Conservation (phyloP, 108 stramenopile genomes). For the Schizochytrium sp. region DNA sequence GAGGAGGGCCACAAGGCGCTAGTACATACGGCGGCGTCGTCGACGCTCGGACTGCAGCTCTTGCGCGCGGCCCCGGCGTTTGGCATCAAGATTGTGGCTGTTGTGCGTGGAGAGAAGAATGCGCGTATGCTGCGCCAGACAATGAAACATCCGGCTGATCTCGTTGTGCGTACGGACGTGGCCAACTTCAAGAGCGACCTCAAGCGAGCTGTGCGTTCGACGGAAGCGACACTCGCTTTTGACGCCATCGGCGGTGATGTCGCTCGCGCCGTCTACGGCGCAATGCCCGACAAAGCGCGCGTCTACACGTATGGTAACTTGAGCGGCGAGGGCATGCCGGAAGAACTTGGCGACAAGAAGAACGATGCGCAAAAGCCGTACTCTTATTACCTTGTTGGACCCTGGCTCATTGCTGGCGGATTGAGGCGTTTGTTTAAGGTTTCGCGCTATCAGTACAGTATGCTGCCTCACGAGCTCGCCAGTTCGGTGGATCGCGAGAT, state of each 20-base stretch:
- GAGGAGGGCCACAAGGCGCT: constrained; percentile 29
- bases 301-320: constrained; percentile 47
- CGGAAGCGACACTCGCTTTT: constrained; percentile 48
- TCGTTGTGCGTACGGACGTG: constrained; percentile 28
- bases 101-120: constrained; percentile 52
- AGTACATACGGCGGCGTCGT: constrained; percentile 55
- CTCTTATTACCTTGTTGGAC: neutral
- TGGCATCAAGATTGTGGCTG: constrained; percentile 45
- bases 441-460: neutral
- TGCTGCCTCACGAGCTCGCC: neutral
- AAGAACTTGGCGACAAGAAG: constrained; percentile 18
- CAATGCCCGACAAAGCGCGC: constrained; percentile 35
- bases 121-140: constrained; percentile 25
- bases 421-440: neutral
- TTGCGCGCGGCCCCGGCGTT: constrained; percentile 30
- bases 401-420: neutral
- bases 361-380: neutral
- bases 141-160: constrained; percentile 45
- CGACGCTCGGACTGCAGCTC: constrained; percentile 51
- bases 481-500: neutral
- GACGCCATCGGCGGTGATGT: constrained; percentile 52
- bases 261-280: constrained; percentile 40
- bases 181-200: constrained; percentile 41
- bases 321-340: constrained; percentile 27
- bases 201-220: constrained; percentile 36